These are phyloP conservation scores for Pichia pseudocactophila DNA, from an alignment of 805 yeast genomes.

Conservation along the genomic window DNA sequence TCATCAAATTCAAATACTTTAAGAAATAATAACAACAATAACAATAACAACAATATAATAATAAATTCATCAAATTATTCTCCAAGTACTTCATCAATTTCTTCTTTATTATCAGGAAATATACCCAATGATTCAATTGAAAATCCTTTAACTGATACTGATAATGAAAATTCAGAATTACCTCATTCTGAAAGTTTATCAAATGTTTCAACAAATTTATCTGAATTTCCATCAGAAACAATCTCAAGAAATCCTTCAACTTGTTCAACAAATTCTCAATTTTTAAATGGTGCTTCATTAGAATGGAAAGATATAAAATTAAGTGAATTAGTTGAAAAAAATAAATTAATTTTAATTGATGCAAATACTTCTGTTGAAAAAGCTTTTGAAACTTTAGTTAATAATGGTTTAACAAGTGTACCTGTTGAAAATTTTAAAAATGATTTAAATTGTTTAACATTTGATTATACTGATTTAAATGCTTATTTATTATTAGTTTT, in stretches of 20 bases:
- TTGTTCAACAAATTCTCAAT: conserved; percentile 26
- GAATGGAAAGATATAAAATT: conserved; percentile 74
- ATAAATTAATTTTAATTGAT: conserved; percentile 63
- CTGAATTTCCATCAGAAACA: conserved; percentile 3
- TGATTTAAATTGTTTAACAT: conserved; percentile 67
- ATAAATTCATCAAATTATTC: no score
- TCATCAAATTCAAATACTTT: no score
- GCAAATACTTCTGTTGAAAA: conserved; percentile 69
- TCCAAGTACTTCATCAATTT: no score
- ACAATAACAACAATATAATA: conserved; percentile 3
- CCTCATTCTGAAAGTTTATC: conserved; percentile 1
- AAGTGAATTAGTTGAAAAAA: conserved; percentile 66
- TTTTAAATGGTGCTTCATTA: conserved; percentile 22
- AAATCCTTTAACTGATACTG: neutral
- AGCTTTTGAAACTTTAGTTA: conserved; percentile 72
- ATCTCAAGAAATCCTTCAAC: conserved; percentile 32
- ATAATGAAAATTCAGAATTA: neutral
- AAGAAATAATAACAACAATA: conserved; percentile 1
- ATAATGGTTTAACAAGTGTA: conserved; percentile 71
- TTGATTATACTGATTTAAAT: conserved; percentile 87
- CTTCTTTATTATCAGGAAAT: no score
- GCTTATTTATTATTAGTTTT: conserved; percentile 77
- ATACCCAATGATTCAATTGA: no score
- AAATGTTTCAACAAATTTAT: conserved; percentile 2
- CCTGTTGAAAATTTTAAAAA: conserved; percentile 58